Base-by-base conservation (phyloP, 2,329 filamentous ascomycete species). In the Neofusicoccum laricinum region DNA sequence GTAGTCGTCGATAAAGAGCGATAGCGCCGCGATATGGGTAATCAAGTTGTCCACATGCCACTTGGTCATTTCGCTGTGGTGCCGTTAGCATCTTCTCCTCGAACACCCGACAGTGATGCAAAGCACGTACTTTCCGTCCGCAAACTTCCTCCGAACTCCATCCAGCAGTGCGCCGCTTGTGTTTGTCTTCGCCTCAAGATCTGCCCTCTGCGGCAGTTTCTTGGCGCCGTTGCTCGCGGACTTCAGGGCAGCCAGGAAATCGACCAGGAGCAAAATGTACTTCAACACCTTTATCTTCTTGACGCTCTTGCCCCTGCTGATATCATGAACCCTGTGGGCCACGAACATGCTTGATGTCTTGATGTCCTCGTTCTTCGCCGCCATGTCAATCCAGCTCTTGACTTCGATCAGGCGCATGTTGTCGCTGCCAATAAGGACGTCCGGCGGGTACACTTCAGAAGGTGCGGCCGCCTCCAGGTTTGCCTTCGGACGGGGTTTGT, bases 1-100 rank as follows among this genome's bases (percentile, higher is more conserved):
- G 72, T 87, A 92, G 72, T 89, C 87, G 71, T 93, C 90, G 17
- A 93, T 80, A 67, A 91, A 86, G 73, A 90, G 84, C 32, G 88
- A 86, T 66, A 93, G 82, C 1, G 85, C 89, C 70, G 88, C 90
- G 71, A 90, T 86, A 76, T 93, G 89, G 15, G 90, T 91, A 71
- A 88, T 86, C 36, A 93, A 78, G 67, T 91, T 82, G 72, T 94
- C 90, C 36, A 84, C 78, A 73, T 92, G 86, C 79, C 87, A 90
- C 72, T 90, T 91, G 63, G 86, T 84, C 78, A 94, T 86, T 65
- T 85, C 82, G 21, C 75, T 77, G 49, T 6, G 38, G 34, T 17
- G 19, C 4, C 19, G 55, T 74, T 41, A 75, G 63, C 49, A 49
- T 48, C 36, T 25, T 17, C 6, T 10, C 25, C 10, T 40, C 32